Conservation (phyloP, 768 basidiomycete species). For the Mycena chlorophos region DNA sequence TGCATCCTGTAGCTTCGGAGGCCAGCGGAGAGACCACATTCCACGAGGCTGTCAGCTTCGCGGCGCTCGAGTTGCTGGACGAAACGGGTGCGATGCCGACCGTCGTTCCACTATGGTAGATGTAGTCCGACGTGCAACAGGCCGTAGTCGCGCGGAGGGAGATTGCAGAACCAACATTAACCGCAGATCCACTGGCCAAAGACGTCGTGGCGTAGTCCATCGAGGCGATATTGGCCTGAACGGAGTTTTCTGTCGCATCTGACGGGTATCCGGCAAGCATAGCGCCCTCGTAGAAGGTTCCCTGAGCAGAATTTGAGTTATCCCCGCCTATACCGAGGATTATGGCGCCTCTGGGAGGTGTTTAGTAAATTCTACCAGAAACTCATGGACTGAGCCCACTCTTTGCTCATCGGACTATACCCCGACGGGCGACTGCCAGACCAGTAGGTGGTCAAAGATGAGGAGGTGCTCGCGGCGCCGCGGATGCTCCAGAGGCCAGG, state of each 20-base stretch:
- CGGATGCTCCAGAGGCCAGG: constrained; percentile 5
- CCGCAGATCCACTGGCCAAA: constrained; percentile 4
- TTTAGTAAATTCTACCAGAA: not conserved
- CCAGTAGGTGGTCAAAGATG: constrained; percentile 8
- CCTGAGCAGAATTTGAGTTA: constrained; percentile 8
- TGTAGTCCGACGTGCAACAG: constrained; percentile 4
- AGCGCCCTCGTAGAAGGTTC: constrained; percentile 9
- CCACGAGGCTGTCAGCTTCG: constrained; percentile 4
- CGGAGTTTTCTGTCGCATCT: constrained; percentile 13
- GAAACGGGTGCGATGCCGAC: constrained; percentile 5
- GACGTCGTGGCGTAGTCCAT: constrained; percentile 9
- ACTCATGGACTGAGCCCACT: not conserved
- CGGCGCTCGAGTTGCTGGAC: constrained; percentile 1
- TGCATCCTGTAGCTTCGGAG: constrained; percentile 2
- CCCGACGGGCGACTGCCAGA: constrained; percentile 13
- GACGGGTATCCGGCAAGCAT: constrained; percentile 7
- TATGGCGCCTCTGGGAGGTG: constrained; percentile 2
- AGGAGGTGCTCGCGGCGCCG: not conserved
- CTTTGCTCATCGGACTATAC: constrained; percentile 19
- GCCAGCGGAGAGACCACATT: constrained; percentile 4
- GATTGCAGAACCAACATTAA: constrained; percentile 3
- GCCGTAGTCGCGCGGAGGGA: constrained; percentile 6
- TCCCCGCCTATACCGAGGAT: constrained; percentile 6
- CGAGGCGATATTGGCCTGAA: constrained; percentile 13
- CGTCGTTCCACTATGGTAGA: constrained; percentile 5